Evolutionary conservation across 345 rosid genomes (phyloP), one percentile per base, ranked within the genome.

Genomic region (Mallotus nudiflorus): DNA sequence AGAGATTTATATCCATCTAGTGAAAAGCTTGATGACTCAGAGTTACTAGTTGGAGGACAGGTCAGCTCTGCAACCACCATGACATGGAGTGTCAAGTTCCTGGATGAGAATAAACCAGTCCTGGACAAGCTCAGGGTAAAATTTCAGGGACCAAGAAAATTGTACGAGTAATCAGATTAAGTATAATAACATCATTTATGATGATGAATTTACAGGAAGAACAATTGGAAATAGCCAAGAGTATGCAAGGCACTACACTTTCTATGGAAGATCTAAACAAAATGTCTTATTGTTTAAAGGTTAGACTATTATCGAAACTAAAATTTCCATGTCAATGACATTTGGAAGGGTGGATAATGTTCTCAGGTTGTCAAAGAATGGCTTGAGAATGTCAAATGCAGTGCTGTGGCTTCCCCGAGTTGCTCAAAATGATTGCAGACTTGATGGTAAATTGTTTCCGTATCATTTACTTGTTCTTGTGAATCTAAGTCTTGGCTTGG

Each of bases 41-140:
- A 86, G 79, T 71, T 86, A 81, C 76, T 86, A 54, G 68, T 86
- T 66, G 82, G 88, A 0, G 90, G 86, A 5, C 88, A 86, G 60
- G 78, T 78, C 57, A 84, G 88, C 66, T 84, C 88, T 46, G 83
- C 91, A 33, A 84, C 88, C 58, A 81, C 86, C 19, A 84, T 84
- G 82, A 84, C 81, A 88, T 86, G 88, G 91, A 73, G 85, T 54
- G 84, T 79, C 75, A 86, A 86, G 80, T 84, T 75, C 75, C 75
- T 86, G 37, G 73, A 79, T 61, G 86, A 82, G 19, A 86, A 82
- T 57, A 67, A 25, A 70, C 74, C 77, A 42, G 86, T 71, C 20
- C 86, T 79, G 67, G 71, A 84, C 65, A 82, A 71, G 68, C 88
- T 86, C 42, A 73, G 88, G 75, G 91, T 86, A 52, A 74, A 83